Conservation (phyloP, 2,329 filamentous ascomycete species). For the Verticillium tricorpus region DNA sequence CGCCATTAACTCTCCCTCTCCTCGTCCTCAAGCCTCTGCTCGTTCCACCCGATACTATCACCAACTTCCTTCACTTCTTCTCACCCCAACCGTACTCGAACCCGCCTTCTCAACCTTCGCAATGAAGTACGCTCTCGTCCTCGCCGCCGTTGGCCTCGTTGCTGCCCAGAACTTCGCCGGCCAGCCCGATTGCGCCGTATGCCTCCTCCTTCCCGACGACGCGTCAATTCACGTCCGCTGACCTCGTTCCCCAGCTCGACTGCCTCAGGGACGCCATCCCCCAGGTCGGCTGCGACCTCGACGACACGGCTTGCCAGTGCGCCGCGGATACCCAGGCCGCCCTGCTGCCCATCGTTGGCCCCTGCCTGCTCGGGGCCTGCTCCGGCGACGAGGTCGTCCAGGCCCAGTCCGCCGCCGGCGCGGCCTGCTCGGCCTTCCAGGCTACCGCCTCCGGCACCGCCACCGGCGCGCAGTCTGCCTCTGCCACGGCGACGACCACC, state of each 20-base stretch:
- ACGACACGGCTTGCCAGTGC: slow-evolving; percentile 35
- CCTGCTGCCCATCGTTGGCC: slow-evolving; percentile 21
- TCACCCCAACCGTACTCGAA: not conserved
- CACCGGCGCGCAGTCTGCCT: not conserved
- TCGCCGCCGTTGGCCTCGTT: slow-evolving; percentile 29
- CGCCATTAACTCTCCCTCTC: not conserved
- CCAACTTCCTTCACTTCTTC: not conserved
- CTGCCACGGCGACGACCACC: slow-evolving; percentile 1
- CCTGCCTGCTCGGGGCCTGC: slow-evolving; percentile 31
- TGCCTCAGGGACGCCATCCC: slow-evolving; percentile 31
- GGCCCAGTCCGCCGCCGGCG: slow-evolving; percentile 24
- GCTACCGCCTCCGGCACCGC: slow-evolving; percentile 9
- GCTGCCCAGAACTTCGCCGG: slow-evolving; percentile 31
- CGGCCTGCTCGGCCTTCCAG: slow-evolving; percentile 17
- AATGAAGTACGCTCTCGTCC: slow-evolving; percentile 34
- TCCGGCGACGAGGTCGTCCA: slow-evolving; percentile 20
- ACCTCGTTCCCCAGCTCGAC: slow-evolving; percentile 12
- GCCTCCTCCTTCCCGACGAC: slow-evolving; percentile 12
- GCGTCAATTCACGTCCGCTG: not conserved
- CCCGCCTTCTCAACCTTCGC: slow-evolving; percentile 14
- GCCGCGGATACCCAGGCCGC: slow-evolving; percentile 23
- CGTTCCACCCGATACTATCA: not conserved
- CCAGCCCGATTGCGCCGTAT: slow-evolving; percentile 35
- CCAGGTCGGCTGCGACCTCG: slow-evolving; percentile 28
- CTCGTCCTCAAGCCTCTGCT: not conserved